Evolutionary conservation across 805 yeast genomes (phyloP).

Genomic region (Saccharomyces paradoxus): DNA sequence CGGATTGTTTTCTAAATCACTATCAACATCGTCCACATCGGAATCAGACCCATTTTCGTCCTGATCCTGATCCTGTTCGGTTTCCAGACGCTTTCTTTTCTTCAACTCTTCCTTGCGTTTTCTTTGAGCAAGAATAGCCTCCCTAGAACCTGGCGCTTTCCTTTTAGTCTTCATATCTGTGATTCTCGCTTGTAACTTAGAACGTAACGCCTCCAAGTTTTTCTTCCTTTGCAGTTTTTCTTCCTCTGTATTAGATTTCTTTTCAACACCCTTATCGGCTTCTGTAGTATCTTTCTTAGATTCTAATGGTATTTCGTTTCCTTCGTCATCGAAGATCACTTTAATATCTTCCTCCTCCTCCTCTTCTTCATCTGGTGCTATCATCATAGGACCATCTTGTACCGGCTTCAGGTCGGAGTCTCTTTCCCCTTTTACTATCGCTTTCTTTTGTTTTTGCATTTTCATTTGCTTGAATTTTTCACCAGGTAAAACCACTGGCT

Average conservation of each 20-base stretch:
- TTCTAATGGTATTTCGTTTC: constrained; percentile 36
- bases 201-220: constrained; percentile 58
- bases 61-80: constrained; percentile 34
- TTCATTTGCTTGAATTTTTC: constrained; percentile 19
- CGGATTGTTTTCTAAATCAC: constrained; percentile 17
- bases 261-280: constrained; percentile 1
- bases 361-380: constrained; percentile 11
- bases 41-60: constrained; percentile 29
- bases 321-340: constrained; percentile 66
- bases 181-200: constrained; percentile 72
- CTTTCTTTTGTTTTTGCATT: constrained; percentile 7
- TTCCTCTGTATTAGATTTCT: constrained; percentile 13
- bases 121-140: constrained; percentile 65
- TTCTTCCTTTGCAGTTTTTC: constrained; percentile 37
- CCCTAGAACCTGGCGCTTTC: constrained; percentile 91
- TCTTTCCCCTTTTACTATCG: constrained; percentile 17
- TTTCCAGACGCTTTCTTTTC: constrained; percentile 23
- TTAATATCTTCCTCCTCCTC: constrained; percentile 27
- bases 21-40: constrained; percentile 18
- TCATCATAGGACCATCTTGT: constrained; percentile 6
- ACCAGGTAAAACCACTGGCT: constrained; percentile 35
- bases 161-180: constrained; percentile 64
- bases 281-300: constrained; percentile 7
- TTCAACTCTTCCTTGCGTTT: constrained; percentile 34
- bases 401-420: constrained; percentile 17